Evolutionary conservation across 352 stramenopile species (phyloP).

Genomic region (Phytopythium delawarense): DNA sequence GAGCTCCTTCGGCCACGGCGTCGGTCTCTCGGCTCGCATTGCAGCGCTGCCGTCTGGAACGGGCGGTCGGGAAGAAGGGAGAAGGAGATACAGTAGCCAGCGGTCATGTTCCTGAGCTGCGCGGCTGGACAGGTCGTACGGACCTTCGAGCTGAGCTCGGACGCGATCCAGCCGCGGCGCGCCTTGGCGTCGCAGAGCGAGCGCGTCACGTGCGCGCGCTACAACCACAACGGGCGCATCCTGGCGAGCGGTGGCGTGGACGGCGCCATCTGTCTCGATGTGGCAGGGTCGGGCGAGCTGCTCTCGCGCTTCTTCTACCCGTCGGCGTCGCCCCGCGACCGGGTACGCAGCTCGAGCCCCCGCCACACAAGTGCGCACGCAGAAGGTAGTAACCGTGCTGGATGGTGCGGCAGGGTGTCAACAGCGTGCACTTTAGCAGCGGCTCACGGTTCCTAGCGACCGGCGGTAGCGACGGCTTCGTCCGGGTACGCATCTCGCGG

Average conservation of each 20-base stretch:
- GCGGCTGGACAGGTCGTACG: constrained; percentile 43
- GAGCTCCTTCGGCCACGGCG: no score
- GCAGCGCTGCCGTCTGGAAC: no score
- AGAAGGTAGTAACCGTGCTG: neutral
- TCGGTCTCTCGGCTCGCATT: no score
- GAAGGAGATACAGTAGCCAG: no score
- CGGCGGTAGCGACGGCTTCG: constrained; percentile 46
- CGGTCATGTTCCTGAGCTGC: constrained; percentile 56
- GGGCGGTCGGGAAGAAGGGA: no score
- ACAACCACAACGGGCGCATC: constrained; percentile 72
- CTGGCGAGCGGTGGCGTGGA: constrained; percentile 59
- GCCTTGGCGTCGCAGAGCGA: constrained; percentile 45
- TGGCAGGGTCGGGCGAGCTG: constrained; percentile 48
- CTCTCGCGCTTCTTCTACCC: constrained; percentile 64
- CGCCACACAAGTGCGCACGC: neutral
- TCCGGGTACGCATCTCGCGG: constrained; percentile 22
- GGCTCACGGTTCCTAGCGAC: constrained; percentile 67
- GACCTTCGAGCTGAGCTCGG: constrained; percentile 55
- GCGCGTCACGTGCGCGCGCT: constrained; percentile 55
- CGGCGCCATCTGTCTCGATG: constrained; percentile 52
- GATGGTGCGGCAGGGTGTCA: constrained; percentile 38
- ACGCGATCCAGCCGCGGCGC: constrained; percentile 37
- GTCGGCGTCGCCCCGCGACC: constrained; percentile 28
- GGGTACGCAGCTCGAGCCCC: constrained; percentile 12
- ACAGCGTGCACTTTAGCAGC: constrained; percentile 63